Evolutionary conservation across 2,329 filamentous ascomycete species (phyloP), one percentile per base, ranked within the genome.

Genomic region (Trichoderma sp.): DNA sequence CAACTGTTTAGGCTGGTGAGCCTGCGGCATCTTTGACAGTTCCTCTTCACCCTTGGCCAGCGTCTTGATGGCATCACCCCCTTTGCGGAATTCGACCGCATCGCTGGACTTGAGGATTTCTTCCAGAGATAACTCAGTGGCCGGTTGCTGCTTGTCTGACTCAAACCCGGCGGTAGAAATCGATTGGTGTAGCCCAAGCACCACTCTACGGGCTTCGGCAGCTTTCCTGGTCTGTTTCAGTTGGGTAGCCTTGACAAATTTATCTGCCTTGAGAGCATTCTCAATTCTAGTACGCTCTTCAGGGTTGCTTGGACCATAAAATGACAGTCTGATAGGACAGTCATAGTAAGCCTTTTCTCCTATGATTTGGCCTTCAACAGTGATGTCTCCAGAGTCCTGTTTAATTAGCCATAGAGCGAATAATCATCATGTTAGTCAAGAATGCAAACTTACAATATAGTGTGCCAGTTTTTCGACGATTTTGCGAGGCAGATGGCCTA

Each of bases 401-500:
- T 29, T 5, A 16, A 29, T 67, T 24, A 59, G 64, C 5, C 19
- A 14, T 8, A 37, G 3, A 21, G 29, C 21, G 2, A 29, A 1
- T 21, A 6, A 29, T 3, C 10, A 5, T 8, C 19, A 13, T 6
- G n/a, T 6, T 27, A 24, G 7, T 10, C 33, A 35, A n/a, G 1
- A 7, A 10, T 2, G 16, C 13, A 21, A 29, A 72, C 82, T 74
- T 78, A 91, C 89, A 76, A 96, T 84, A 76, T 92, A 93, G 2
- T 85, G 87, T 0, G 92, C 89, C 65, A 97, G 81, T 78, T 92
- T 95, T n/a, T 83, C 81, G 0, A 89, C 92, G 27, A 93, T 76
- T 1, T 80, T 83, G 14, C 88, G 84, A 7, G 92, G 91, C 52
- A 97, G 83, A 78, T 97, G 93, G 0, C 93, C 93, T 73, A 97